Evolutionary conservation across 176 grass and related monocot genomes (phyloP).

Genomic region (Secale cereale): DNA sequence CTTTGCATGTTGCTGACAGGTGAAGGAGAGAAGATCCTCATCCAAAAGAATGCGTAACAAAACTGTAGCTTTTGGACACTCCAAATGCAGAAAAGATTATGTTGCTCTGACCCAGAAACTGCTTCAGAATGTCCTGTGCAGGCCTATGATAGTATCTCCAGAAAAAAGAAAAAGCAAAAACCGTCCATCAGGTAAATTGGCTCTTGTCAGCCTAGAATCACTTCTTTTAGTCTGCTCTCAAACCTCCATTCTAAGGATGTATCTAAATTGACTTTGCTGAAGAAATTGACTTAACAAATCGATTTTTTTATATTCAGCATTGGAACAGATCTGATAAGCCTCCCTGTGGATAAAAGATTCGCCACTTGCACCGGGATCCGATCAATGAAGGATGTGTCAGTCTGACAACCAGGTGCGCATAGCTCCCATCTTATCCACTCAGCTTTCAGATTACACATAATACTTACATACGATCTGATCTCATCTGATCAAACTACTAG

Average conservation of each 20-base stretch:
- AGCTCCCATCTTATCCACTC: slow-evolving; percentile 4
- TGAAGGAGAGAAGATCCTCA: too few species aligned
- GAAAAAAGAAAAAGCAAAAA: too few species aligned
- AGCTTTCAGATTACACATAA: background rate
- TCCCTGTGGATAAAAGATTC: background rate
- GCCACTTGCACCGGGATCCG: slow-evolving; percentile 12
- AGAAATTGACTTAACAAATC: background rate
- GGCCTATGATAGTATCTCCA: too few species aligned
- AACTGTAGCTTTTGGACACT: too few species aligned
- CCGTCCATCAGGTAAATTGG: background rate
- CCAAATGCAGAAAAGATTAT: too few species aligned
- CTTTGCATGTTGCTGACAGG: too few species aligned
- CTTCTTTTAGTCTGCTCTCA: too few species aligned
- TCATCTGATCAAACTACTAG: background rate
- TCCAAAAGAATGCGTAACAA: too few species aligned
- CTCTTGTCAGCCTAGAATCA: too few species aligned
- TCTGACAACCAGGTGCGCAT: background rate
- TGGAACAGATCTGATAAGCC: background rate
- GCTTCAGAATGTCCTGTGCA: background rate
- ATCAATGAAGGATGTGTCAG: background rate
- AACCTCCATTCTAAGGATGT: too few species aligned
- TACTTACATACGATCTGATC: background rate
- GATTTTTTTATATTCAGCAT: background rate
- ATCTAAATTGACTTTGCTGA: background rate
- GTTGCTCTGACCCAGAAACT: background rate